A percentile compares a stretch with the other conserved stretches of the same genome.
phyloP scores from a whole-genome alignment of 2,329 filamentous ascomycete species.

The Aspergillus ustus region DNA sequence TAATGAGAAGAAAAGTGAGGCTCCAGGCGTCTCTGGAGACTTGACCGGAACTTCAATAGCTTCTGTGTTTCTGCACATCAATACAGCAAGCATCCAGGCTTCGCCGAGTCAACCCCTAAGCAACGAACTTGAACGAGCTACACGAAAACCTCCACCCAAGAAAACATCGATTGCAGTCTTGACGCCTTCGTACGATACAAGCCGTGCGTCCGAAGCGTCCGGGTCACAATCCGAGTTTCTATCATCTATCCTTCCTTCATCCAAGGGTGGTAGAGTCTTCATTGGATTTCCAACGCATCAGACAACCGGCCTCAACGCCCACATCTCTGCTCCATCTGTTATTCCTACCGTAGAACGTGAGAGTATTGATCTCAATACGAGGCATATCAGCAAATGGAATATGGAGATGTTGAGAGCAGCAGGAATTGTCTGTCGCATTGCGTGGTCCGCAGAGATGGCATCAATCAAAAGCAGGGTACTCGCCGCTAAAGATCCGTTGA shows the following conservation, averaged over 20 bases:
- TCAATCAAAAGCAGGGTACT: conserved; percentile 69
- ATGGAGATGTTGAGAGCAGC: conserved; percentile 88
- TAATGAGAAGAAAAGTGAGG: conserved; percentile 58
- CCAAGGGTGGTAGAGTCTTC: conserved; percentile 87
- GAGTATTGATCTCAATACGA: conserved; percentile 93
- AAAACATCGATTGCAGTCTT: conserved; percentile 83
- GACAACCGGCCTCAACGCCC: conserved; percentile 90
- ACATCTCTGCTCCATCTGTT: conserved; percentile 92
- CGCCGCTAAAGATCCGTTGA: conserved; percentile 33
- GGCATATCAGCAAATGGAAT: conserved; percentile 95
- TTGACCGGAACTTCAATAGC: conserved; percentile 72
- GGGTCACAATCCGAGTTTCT: conserved; percentile 70
- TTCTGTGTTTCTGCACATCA: conserved; percentile 86
- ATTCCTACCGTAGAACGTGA: conserved; percentile 98
- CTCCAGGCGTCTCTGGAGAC: conserved; percentile 70
- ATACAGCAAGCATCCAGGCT: conserved; percentile 79
- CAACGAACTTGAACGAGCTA: conserved; percentile 88
- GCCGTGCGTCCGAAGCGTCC: conserved; percentile 66
- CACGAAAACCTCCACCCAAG: conserved; percentile 94
- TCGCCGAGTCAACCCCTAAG: conserved; percentile 74
- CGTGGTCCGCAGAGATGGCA: conserved; percentile 85
- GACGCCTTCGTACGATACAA: conserved; percentile 88
- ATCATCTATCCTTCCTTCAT: conserved; percentile 78
- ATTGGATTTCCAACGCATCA: conserved; percentile 98
- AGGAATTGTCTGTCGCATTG: conserved; percentile 85